Percentiles rank a stretch among this genome's conserved stretches.
These are phyloP conservation scores for Barnettozyma salicaria DNA, from an alignment of 805 yeast species.

Conservation along the genomic window DNA sequence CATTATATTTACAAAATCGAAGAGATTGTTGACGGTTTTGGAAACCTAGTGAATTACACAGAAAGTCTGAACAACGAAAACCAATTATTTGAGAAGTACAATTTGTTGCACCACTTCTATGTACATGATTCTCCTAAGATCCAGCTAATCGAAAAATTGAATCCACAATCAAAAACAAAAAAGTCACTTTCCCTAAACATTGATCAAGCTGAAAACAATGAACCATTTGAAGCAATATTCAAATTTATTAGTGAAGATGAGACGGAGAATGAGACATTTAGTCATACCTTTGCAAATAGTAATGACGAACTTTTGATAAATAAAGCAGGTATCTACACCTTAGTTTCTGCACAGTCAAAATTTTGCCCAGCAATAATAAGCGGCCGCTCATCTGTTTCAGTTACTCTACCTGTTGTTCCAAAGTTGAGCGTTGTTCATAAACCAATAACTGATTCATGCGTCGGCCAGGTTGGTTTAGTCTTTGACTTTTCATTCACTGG, in stretches of 20 bases:
- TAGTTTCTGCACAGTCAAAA: conserved; percentile 49
- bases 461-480: conserved; percentile 83
- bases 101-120: conserved; percentile 39
- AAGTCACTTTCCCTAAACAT: conserved; percentile 31
- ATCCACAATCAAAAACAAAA: conserved; percentile 33
- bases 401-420: conserved; percentile 57
- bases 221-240: conserved; percentile 33
- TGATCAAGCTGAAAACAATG: conserved; percentile 26
- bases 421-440: conserved; percentile 34
- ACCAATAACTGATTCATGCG: conserved; percentile 76
- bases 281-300: conserved; percentile 25
- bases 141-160: conserved; percentile 37
- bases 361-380: conserved; percentile 61
- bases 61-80: conserved; percentile 25
- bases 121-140: conserved; percentile 54
- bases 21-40: conserved; percentile 60
- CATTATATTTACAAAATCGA: conserved; percentile 50
- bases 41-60: conserved; percentile 46
- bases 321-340: conserved; percentile 60
- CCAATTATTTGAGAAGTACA: conserved; percentile 26
- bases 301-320: conserved; percentile 35
- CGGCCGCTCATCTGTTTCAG: conserved; percentile 47
- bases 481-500: conserved; percentile 69
- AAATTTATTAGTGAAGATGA: conserved; percentile 27
- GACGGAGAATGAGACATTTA: conserved; percentile 16